Evolutionary conservation across 768 basidiomycete species (phyloP).

Genomic region (Strobilomyces echinocephalus): DNA sequence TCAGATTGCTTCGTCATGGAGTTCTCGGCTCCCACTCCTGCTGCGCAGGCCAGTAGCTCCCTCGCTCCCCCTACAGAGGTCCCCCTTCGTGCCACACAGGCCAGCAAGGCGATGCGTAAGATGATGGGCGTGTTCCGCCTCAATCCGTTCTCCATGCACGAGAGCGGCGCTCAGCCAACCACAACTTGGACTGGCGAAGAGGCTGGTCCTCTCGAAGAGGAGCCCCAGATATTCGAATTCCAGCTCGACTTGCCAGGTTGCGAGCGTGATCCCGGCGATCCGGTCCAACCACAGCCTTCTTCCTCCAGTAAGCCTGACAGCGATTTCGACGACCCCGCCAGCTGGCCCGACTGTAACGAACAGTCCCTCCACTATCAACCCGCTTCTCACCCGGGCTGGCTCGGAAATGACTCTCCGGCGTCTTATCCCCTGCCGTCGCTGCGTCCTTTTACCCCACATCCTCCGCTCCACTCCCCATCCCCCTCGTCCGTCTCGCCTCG

Average conservation of each 20-base stretch:
- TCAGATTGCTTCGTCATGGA: slow-evolving; percentile 35
- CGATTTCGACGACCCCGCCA: slow-evolving; percentile 15
- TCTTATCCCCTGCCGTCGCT: slow-evolving; percentile 29
- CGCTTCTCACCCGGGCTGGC: slow-evolving; percentile 23
- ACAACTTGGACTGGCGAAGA: slow-evolving; percentile 46
- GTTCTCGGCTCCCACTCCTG: slow-evolving; percentile 26
- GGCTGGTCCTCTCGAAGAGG: slow-evolving; percentile 55
- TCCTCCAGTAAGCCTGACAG: slow-evolving; percentile 9
- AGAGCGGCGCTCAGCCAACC: slow-evolving; percentile 38
- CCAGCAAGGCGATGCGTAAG: slow-evolving; percentile 60
- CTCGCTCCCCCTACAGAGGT: slow-evolving; percentile 59
- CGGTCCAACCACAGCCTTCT: slow-evolving; percentile 12
- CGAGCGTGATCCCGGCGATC: slow-evolving; percentile 20
- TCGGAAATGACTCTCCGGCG: slow-evolving; percentile 26
- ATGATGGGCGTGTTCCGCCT: slow-evolving; percentile 79
- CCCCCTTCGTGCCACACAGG: slow-evolving; percentile 72
- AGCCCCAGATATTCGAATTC: slow-evolving; percentile 62
- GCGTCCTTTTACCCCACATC: slow-evolving; percentile 27
- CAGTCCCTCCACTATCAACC: slow-evolving; percentile 17
- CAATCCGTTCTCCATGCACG: slow-evolving; percentile 71
- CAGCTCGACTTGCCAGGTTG: slow-evolving; percentile 43
- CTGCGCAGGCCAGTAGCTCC: slow-evolving; percentile 33
- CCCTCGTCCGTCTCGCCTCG: slow-evolving; percentile 24
- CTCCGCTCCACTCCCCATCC: slow-evolving; percentile 25
- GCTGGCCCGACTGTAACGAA: slow-evolving; percentile 25